These are phyloP conservation scores for Ceratocystis ficicola DNA, from an alignment of 2,329 filamentous ascomycete genomes.

Conservation along the genomic window DNA sequence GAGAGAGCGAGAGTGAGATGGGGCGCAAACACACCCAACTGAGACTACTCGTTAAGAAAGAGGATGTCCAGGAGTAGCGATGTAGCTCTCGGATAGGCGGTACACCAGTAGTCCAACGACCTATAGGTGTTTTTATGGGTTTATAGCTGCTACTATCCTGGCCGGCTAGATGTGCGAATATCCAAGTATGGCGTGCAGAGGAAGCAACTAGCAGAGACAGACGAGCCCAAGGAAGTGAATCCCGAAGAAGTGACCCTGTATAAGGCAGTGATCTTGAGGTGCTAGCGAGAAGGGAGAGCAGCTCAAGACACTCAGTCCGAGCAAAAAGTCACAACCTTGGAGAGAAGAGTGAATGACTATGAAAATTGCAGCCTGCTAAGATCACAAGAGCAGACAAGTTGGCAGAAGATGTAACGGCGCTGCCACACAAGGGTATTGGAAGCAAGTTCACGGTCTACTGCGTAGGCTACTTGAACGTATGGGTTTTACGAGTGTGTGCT, in stretches of 20 bases:
- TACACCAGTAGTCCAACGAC: neutral
- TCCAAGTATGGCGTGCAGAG: neutral
- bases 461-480: neutral
- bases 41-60: neutral
- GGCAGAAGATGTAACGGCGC: neutral
- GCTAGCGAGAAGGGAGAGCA: neutral
- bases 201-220: constrained; percentile 5
- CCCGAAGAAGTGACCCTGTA: neutral
- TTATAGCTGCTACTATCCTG: neutral
- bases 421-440: neutral
- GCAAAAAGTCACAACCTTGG: neutral
- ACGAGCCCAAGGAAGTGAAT: constrained; percentile 18
- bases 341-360: neutral
- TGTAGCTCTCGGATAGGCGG: neutral
- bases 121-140: neutral
- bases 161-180: neutral
- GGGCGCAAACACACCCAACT: neutral
- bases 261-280: neutral
- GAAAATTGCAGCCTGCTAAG: neutral
- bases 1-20: neutral
- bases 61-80: neutral
- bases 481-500: too few relatives aligned
- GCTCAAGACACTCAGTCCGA: neutral
- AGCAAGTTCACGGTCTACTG: neutral
- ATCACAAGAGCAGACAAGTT: neutral